phyloP scores from a whole-genome alignment of 148 eudicot genomes.

The Diospyros lotus region DNA sequence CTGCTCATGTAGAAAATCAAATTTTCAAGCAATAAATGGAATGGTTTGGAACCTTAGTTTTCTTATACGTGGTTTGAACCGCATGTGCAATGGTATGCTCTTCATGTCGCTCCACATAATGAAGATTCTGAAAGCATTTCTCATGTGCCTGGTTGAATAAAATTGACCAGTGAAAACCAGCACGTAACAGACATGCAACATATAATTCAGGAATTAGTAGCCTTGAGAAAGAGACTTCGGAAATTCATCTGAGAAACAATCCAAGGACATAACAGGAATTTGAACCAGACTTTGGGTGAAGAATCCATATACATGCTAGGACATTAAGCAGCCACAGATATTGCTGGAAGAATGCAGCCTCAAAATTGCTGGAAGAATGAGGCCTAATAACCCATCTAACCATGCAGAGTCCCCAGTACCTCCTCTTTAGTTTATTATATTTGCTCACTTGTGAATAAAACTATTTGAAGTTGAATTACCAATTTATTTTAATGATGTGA shows the following conservation, averaged over 20 bases:
- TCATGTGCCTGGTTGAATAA: conserved; percentile 59
- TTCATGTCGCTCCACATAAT: conserved; percentile 79
- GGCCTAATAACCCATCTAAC: too few relatives aligned
- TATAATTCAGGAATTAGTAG: neutral
- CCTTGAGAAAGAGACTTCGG: neutral
- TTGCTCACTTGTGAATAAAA: too few relatives aligned
- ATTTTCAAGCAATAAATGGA: neutral
- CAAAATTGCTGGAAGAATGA: neutral
- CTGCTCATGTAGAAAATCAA: neutral
- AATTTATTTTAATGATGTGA: too few relatives aligned
- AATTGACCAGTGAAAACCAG: conserved; percentile 2
- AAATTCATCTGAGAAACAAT: neutral
- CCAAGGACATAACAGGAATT: conserved; percentile 2
- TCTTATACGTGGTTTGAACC: conserved; percentile 77
- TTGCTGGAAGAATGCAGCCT: neutral
- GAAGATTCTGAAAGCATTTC: conserved; percentile 94
- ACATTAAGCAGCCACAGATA: too few relatives aligned
- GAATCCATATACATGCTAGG: neutral
- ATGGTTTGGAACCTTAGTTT: conserved; percentile 64
- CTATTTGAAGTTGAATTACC: too few relatives aligned
- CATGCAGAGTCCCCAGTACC: too few relatives aligned
- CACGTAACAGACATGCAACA: neutral
- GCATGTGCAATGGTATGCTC: conserved; percentile 98
- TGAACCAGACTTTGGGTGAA: neutral
- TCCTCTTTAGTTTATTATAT: too few relatives aligned